Evolutionary conservation across 345 rosid genomes (phyloP).

Genomic region (Syzygium oleosum): DNA sequence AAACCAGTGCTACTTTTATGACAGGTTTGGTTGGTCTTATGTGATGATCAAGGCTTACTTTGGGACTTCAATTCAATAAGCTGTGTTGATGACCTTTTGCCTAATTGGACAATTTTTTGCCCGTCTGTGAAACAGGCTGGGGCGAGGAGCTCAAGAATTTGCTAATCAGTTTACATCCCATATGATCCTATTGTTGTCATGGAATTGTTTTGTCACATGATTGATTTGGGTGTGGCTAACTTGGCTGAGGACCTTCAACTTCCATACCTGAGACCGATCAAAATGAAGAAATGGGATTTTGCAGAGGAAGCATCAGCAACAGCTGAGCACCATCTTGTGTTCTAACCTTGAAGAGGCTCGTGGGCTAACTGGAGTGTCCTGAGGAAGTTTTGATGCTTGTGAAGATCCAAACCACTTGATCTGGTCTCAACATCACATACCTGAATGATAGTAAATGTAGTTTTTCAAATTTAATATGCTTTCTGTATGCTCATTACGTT

Average conservation of each 20-base stretch:
- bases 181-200: neutral
- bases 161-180: neutral
- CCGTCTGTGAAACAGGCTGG: neutral
- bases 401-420: too few relatives aligned
- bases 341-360: fast-evolving
- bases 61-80: neutral
- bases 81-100: neutral
- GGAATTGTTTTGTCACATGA: neutral
- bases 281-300: too few relatives aligned
- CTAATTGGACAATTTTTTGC: neutral
- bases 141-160: neutral
- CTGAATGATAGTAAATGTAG: too few relatives aligned
- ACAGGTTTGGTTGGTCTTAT: neutral
- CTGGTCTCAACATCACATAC: too few relatives aligned
- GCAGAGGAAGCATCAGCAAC: too few relatives aligned
- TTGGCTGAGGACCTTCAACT: neutral
- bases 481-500: neutral
- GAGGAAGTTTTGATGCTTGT: too few relatives aligned
- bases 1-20: neutral
- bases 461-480: too few relatives aligned
- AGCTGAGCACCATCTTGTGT: too few relatives aligned
- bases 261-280: too few relatives aligned
- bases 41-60: fast-evolving
- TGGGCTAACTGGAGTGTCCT: neutral
- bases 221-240: neutral